Conservation (phyloP, 2,329 filamentous ascomycete species). For the Aspergillus udagawae region DNA sequence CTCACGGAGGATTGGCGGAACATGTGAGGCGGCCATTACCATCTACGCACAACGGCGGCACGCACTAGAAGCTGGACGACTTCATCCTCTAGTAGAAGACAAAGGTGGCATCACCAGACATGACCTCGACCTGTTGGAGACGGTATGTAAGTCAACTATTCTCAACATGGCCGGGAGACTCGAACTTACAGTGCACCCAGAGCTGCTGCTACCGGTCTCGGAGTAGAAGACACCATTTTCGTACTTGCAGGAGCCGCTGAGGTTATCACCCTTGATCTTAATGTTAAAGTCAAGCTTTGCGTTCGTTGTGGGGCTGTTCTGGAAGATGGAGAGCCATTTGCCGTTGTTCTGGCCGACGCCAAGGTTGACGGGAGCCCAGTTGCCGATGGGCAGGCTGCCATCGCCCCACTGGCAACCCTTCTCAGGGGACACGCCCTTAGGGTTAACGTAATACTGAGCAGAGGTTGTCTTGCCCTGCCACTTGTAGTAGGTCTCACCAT, state of each 20-base stretch:
- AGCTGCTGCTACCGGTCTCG: slow-evolving; percentile 45
- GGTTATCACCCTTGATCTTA: slow-evolving; percentile 64
- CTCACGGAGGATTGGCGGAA: neutral
- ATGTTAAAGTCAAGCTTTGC: slow-evolving; percentile 74
- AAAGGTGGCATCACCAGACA: slow-evolving; percentile 49
- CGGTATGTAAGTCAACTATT: slow-evolving; percentile 7
- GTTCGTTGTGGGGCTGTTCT: slow-evolving; percentile 71
- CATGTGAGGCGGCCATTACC: neutral
- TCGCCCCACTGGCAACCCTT: slow-evolving; percentile 75
- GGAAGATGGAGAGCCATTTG: slow-evolving; percentile 80
- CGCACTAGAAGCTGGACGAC: neutral
- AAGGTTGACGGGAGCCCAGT: slow-evolving; percentile 83
- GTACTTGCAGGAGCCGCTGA: slow-evolving; percentile 61
- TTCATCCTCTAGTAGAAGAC: slow-evolving; percentile 36
- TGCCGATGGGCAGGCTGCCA: slow-evolving; percentile 59
- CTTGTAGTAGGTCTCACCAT: slow-evolving; percentile 67
- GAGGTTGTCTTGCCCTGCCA: slow-evolving; percentile 74
- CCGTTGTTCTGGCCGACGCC: slow-evolving; percentile 71
- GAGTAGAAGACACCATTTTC: slow-evolving; percentile 60
- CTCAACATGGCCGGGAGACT: neutral
- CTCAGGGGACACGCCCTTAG: slow-evolving; percentile 61
- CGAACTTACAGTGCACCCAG: slow-evolving; percentile 76
- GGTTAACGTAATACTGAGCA: slow-evolving; percentile 97
- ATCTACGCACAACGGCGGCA: slow-evolving; percentile 5
- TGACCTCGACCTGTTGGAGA: slow-evolving; percentile 43